phyloP scores from a whole-genome alignment of 2,329 filamentous ascomycete species.

The Colletotrichum noveboracense region DNA sequence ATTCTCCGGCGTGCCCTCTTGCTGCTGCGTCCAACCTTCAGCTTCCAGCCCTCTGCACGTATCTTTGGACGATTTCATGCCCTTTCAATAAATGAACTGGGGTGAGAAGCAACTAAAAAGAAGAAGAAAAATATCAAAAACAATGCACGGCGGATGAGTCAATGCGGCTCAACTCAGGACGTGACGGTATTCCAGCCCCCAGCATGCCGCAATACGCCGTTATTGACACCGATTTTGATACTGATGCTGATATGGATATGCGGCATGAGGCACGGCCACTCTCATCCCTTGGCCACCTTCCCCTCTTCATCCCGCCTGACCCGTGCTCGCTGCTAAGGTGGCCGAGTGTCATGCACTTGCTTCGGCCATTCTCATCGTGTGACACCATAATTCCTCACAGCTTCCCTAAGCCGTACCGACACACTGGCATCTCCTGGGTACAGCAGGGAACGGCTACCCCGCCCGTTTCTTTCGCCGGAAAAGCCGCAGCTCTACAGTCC shows the following conservation, averaged over 20 bases:
- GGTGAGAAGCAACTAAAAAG: neutral
- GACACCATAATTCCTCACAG: neutral
- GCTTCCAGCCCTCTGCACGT: neutral
- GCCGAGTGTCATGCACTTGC: neutral
- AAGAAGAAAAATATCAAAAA: neutral
- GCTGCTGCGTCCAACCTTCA: neutral
- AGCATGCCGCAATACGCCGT: neutral
- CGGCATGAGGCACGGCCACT: neutral
- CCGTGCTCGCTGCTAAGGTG: neutral
- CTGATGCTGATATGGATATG: neutral
- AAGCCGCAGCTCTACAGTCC: neutral
- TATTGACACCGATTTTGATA: neutral
- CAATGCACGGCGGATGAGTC: neutral
- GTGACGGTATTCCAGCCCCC: neutral
- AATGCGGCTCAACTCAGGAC: neutral
- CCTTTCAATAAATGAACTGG: neutral
- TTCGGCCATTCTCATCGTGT: neutral
- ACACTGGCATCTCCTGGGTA: neutral
- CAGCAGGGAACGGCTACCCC: neutral
- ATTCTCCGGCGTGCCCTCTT: neutral
- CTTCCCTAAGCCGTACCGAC: neutral
- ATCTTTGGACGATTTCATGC: neutral
- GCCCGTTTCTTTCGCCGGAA: constrained; percentile 2
- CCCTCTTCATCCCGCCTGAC: neutral
- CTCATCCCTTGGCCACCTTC: neutral